Evolutionary conservation across 2,329 filamentous ascomycete species (phyloP).

Genomic region (Alternaria hordeiaustralica): DNA sequence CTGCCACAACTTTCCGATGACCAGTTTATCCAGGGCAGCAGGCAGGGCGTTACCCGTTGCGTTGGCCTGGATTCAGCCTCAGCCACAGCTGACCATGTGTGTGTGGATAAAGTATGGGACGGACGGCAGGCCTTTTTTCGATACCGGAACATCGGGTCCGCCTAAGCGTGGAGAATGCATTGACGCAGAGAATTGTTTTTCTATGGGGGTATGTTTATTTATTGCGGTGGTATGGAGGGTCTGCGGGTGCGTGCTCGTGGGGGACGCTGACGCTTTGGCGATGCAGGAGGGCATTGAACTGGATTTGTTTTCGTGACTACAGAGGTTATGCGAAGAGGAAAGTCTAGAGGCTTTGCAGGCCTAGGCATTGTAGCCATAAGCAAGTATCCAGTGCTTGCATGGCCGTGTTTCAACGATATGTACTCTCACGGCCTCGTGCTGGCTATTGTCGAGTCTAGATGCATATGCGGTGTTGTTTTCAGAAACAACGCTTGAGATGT

Average conservation of each 20-base stretch:
- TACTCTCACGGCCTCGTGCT: neutral
- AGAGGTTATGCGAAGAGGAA: neutral
- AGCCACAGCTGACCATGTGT: neutral
- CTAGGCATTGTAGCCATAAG: neutral
- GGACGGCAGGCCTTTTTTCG: neutral
- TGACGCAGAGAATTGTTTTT: neutral
- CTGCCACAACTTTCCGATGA: slow-evolving; percentile 1
- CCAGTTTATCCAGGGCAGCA: neutral
- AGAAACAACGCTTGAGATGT: neutral
- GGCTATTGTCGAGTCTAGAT: neutral
- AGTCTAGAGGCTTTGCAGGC: neutral
- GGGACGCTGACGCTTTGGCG: neutral
- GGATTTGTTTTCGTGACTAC: neutral
- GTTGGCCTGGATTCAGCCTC: neutral
- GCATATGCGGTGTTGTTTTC: neutral
- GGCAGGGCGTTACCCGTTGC: neutral
- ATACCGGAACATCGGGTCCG: neutral
- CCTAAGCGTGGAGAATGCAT: neutral
- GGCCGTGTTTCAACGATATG: neutral
- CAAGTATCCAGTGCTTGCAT: neutral
- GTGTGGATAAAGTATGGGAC: neutral
- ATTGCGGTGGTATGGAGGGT: neutral
- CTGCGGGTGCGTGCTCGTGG: neutral
- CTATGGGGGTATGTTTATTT: neutral
- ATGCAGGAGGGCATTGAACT: neutral